Evolutionary conservation across 2,329 filamentous ascomycete genomes (phyloP), one percentile per base, ranked within the genome.

Genomic region (Drechslera avenae): DNA sequence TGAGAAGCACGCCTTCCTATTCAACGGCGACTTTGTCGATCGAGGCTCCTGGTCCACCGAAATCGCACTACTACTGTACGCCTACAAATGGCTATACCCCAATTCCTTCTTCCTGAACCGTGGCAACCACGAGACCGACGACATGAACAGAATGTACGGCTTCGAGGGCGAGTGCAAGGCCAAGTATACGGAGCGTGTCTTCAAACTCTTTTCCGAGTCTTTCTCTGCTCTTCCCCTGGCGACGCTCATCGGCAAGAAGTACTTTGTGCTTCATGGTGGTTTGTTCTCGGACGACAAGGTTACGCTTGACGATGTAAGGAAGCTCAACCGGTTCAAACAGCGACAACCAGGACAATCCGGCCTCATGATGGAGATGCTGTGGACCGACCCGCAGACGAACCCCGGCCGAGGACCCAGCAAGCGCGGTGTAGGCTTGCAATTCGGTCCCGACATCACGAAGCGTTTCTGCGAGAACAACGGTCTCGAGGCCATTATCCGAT

Each of bases 281-380:
- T 82, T 97, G 39, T 97, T 97, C 82, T 97, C 93, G 1, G 89
- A 97, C 69, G 94, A 99, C 76, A 94, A 90, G 62, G 83, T 93
- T 57, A 92, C 90, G 0, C 79, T 99, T 44, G 90, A 97, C 62
- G 93, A 99, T 70, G 95, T 99, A 62, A 86, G 94, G 61, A 95
- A 96, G 77, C 80, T 97, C 50, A 87, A 97, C 76, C 83, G 93
- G 60, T 92, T 97, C 77, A 86, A 84, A 72, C 94, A 97, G 76
- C 84, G 90, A 55, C 93, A 97, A 68, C 93, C 94, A 2, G 94
- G 94, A 26, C 94, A 99, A 74, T 79, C 89, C 40, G 94, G 94
- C 12, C 78, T 99, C 65, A 99, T 99, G 94, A 99, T 99, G 94
- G 94, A 99, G 77, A 99, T 99, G 94, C 83, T 99, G 39, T 99